Evolutionary conservation across 2,329 filamentous ascomycete genomes (phyloP), one percentile per base, ranked within the genome.

Genomic region (Diaporthe destruens): DNA sequence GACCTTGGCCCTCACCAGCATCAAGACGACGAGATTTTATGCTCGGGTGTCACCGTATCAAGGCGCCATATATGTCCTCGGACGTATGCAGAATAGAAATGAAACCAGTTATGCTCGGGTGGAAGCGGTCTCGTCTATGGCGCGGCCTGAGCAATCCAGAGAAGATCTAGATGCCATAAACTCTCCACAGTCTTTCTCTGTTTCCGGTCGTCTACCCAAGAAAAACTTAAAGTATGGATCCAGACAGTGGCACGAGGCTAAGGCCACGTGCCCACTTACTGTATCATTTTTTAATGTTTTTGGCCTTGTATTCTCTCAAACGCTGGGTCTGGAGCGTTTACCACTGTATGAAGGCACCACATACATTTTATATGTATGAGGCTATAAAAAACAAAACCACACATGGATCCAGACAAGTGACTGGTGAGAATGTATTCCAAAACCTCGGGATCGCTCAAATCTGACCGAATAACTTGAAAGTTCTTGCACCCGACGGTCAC

Each of bases 31-130:
- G 29, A 49, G 42, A 42, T 63, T 34, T 34, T 18, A 63, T 49
- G 59, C 59, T 63, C 18, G 25, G 25, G 42, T 23, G 1, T n/a
- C n/a, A n/a, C n/a, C n/a, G n/a, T n/a, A n/a, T n/a, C n/a, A n/a
- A n/a, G n/a, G n/a, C n/a, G n/a, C n/a, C n/a, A n/a, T n/a, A n/a
- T n/a, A n/a, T n/a, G n/a, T n/a, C n/a, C n/a, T n/a, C n/a, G n/a
- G n/a, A n/a, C n/a, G n/a, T n/a, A n/a, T n/a, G n/a, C n/a, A n/a
- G n/a, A n/a, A n/a, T n/a, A n/a, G n/a, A n/a, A n/a, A n/a, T n/a
- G n/a, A n/a, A n/a, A n/a, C n/a, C n/a, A n/a, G n/a, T 34, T 18
- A 63, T 49, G 59, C 59, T 63, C 18, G 25, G 25, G 42, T 23
- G 1, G 12, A 34, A 34, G 20, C 42, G 25, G 59, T 49, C 25